phyloP scores from a whole-genome alignment of 768 basidiomycete species.

The Cyclocybe cylindracea region DNA sequence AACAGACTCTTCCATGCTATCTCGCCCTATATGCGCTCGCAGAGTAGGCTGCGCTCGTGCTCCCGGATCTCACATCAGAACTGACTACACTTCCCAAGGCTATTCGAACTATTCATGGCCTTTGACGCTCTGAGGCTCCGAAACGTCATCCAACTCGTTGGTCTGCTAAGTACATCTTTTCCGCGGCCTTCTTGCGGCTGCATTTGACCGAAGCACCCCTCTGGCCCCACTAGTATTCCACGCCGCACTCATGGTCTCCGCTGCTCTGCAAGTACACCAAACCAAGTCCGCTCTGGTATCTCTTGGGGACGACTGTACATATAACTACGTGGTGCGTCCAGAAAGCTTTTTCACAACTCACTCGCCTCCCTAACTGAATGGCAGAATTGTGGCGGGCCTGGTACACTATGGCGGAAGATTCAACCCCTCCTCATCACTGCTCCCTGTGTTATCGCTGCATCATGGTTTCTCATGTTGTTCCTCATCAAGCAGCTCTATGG shows the following conservation, averaged over 20 bases:
- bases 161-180: conserved; percentile 58
- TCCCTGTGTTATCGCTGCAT: conserved; percentile 65
- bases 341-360: not conserved
- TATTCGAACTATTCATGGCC: conserved; percentile 81
- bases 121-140: conserved; percentile 80
- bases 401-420: conserved; percentile 60
- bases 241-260: conserved; percentile 67
- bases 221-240: conserved; percentile 61
- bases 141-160: conserved; percentile 77
- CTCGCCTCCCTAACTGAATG: not conserved
- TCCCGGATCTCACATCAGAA: not conserved
- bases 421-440: conserved; percentile 70
- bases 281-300: conserved; percentile 62
- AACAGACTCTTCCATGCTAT: conserved; percentile 80
- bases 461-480: conserved; percentile 69
- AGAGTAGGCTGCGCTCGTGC: conserved; percentile 48
- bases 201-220: not conserved
- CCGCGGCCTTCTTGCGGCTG: not conserved
- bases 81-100: conserved; percentile 36
- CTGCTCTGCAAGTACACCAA: conserved; percentile 77
- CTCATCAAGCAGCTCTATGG: conserved; percentile 70
- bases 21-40: conserved; percentile 82
- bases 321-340: conserved; percentile 41
- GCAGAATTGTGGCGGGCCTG: conserved; percentile 50
- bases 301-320: conserved; percentile 28